These are phyloP conservation scores for Sphagnum fallax DNA, from an alignment of 228 moss, liverwort and hornwort genomes.

Conservation along the genomic window DNA sequence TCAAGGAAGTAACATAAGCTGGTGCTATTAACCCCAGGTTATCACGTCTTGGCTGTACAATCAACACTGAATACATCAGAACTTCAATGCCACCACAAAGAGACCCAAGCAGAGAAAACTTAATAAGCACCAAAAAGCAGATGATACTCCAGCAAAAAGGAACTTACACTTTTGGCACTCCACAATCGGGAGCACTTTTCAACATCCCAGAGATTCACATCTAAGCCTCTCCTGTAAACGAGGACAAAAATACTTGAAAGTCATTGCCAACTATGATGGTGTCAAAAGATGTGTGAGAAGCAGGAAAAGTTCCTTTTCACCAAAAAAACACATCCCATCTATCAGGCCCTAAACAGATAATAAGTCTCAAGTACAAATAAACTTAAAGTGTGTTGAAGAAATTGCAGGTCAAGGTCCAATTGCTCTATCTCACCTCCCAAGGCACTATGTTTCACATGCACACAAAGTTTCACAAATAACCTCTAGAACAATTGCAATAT, in stretches of 20 bases:
- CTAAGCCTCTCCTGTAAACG: slow-evolving; percentile 70
- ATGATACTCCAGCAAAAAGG: not conserved
- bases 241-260: not conserved
- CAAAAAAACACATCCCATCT: no score
- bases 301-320: no score
- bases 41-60: slow-evolving; percentile 74
- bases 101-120: not conserved
- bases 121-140: no score
- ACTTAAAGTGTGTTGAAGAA: no score
- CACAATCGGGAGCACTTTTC: slow-evolving; percentile 55
- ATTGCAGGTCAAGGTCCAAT: no score
- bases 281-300: no score
- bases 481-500: not conserved
- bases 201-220: slow-evolving; percentile 78
- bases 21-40: slow-evolving; percentile 78
- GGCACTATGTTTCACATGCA: not conserved
- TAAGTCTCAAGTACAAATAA: not conserved
- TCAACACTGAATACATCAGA: not conserved
- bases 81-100: no score
- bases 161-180: slow-evolving; percentile 79
- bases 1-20: slow-evolving; percentile 70
- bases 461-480: not conserved
- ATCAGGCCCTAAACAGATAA: no score
- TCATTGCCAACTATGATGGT: not conserved
- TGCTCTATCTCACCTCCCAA: no score